These are phyloP conservation scores for Backusella sp. DNA, from an alignment of 192 early-diverging fungal genomes.

Conservation along the genomic window DNA sequence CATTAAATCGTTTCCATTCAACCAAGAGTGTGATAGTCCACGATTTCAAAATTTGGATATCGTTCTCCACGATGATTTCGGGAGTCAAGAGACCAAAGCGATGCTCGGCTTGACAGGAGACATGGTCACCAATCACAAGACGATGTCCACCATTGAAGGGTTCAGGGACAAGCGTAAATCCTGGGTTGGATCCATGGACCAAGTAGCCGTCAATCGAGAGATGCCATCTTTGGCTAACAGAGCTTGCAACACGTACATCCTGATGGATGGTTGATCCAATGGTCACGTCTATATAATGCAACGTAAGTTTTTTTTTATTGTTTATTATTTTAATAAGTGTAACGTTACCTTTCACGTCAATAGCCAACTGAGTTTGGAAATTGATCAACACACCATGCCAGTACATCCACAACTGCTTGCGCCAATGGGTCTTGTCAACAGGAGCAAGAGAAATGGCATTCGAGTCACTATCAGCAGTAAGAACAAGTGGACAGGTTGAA, in stretches of 20 bases:
- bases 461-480: constrained; percentile 12
- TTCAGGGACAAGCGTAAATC: neutral
- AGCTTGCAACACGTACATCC: neutral
- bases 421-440: constrained; percentile 8
- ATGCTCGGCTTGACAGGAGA: constrained; percentile 3
- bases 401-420: constrained; percentile 32
- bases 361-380: constrained; percentile 18
- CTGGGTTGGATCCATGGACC: neutral
- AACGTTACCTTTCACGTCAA: constrained; percentile 14
- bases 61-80: neutral
- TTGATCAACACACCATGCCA: constrained; percentile 24
- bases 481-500: constrained; percentile 12
- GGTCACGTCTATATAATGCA: neutral
- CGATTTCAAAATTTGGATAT: constrained; percentile 10
- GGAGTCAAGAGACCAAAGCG: constrained; percentile 32
- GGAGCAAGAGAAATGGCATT: neutral
- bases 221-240: constrained; percentile 15
- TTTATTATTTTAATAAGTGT: neutral
- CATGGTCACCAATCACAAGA: neutral
- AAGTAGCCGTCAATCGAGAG: constrained; percentile 21
- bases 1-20: constrained; percentile 15
- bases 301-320: neutral
- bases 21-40: constrained; percentile 17
- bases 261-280: neutral
- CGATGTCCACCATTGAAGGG: neutral